These are phyloP conservation scores for Colletotrichum tropicale DNA, from an alignment of 2,329 filamentous ascomycete species.

Conservation along the genomic window DNA sequence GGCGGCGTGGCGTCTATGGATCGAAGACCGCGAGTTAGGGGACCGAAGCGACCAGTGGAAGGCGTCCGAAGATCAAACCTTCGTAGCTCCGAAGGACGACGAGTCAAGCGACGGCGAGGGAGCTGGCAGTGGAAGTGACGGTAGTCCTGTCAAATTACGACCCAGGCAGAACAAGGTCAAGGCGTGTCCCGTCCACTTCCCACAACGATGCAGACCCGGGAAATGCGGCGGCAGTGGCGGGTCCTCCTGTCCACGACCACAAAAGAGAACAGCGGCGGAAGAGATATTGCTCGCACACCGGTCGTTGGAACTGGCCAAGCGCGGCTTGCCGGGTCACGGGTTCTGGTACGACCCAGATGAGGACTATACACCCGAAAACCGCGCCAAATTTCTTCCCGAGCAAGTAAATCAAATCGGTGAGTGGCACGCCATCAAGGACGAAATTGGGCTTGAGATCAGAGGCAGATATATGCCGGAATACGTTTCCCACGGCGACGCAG, in stretches of 20 bases:
- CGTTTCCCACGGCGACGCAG: not conserved
- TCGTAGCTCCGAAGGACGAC: not conserved
- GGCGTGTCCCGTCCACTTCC: too few species aligned
- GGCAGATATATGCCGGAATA: not conserved
- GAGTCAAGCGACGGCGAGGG: not conserved
- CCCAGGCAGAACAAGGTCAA: too few species aligned
- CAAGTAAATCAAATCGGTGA: not conserved
- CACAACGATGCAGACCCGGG: not conserved
- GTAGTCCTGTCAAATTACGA: not conserved
- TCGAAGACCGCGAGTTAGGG: conserved; percentile 30
- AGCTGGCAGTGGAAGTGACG: not conserved
- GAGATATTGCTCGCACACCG: not conserved
- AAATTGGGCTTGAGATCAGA: not conserved
- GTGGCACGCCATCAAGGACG: not conserved
- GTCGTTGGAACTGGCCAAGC: not conserved
- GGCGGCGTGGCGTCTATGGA: conserved; percentile 1
- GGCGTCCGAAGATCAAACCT: not conserved
- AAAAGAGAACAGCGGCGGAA: not conserved
- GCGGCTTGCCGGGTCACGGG: not conserved
- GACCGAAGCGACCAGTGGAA: conserved; percentile 12
- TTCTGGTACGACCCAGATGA: not conserved
- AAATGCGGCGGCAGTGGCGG: not conserved
- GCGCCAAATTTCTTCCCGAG: not conserved
- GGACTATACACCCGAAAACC: not conserved
- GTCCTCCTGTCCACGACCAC: not conserved